Evolutionary conservation across 345 rosid genomes (phyloP), one percentile per base, ranked within the genome.

Genomic region (Tarenaya hassleriana): DNA sequence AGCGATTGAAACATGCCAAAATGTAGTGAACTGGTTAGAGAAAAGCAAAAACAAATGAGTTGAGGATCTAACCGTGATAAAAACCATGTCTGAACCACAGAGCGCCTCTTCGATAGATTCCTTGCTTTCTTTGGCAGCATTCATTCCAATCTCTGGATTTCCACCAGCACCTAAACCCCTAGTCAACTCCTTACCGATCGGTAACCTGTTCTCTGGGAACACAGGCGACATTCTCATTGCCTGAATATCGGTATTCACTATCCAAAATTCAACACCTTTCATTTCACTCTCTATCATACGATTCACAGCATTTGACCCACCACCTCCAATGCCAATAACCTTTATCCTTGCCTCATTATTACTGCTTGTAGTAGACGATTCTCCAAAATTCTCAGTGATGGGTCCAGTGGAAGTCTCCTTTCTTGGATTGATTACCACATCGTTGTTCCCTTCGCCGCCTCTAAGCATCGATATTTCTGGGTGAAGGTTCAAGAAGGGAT

Each of bases 111-210:
- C 95, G 35, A 92, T 81, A 16, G 86, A 61, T 61, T 71, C 82
- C 70, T 78, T 83, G 71, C 98, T 92, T 69, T 92, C 98, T 58
- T 70, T 81, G 13, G 98, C 97, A 71, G 98, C 98, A 71, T 83
- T 85, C 86, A 74, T 88, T 43, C 98, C 98, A 13, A 92, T 84
- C 69, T 88, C 98, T 0, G 97, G 98, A 54, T 92, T 92, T 13
- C 98, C 98, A 44, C 97, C 97, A 56, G 95, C 95, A 53, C 97
- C 98, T 62, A 92, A 90, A 65, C 96, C 98, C 47, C 95, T 81
- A 32, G 98, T 92, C 49, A 92, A 69, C 83, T 92, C 98, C 68
- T 73, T 77, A 66, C 98, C 98, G 47, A 92, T 88, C 44, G 85
- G 95, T 71, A 92, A 69, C 16, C 98, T 83, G 48, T 85, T 70